A percentile compares a stretch with the other conserved stretches of the same genome.
These are phyloP conservation scores for Penicillium riverlandense DNA, from an alignment of 495 filamentous ascomycete species.

Conservation along the genomic window DNA sequence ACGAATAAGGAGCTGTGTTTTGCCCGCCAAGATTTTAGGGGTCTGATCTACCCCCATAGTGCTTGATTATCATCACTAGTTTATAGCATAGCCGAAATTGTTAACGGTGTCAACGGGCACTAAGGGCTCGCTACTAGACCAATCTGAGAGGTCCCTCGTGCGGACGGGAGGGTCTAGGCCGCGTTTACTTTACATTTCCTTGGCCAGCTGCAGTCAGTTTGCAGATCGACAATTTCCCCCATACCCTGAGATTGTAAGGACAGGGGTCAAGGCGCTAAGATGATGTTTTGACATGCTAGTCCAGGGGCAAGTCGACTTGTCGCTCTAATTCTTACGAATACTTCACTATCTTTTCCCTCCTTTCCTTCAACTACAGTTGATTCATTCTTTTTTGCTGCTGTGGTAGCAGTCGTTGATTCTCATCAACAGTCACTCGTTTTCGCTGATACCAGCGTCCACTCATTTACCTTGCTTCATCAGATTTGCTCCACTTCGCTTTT, in stretches of 20 bases:
- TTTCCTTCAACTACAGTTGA: slow-evolving; percentile 9
- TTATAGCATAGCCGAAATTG: not conserved
- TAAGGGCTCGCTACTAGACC: not conserved
- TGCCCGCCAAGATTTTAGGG: not conserved
- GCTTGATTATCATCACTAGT: slow-evolving; percentile 2
- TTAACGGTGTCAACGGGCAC: not conserved
- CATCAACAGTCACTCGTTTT: slow-evolving; percentile 15
- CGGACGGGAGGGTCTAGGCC: slow-evolving; percentile 4
- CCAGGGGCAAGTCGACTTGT: not conserved
- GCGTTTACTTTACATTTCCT: not conserved
- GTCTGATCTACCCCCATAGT: not conserved
- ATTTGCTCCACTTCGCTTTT: slow-evolving; percentile 2
- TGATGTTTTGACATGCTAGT: not conserved
- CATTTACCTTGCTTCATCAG: slow-evolving; percentile 6
- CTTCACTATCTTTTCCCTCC: not conserved
- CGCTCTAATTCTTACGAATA: no score
- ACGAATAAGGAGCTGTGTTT: not conserved
- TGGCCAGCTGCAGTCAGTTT: not conserved
- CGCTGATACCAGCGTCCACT: slow-evolving; percentile 20
- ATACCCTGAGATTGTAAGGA: not conserved
- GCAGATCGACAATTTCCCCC: slow-evolving; percentile 4
- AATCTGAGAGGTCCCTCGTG: not conserved
- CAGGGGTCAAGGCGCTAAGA: not conserved
- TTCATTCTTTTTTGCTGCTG: not conserved
- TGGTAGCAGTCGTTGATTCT: not conserved